Evolutionary conservation across 768 basidiomycete species (phyloP).

Genomic region (Heimioporus sp.): DNA sequence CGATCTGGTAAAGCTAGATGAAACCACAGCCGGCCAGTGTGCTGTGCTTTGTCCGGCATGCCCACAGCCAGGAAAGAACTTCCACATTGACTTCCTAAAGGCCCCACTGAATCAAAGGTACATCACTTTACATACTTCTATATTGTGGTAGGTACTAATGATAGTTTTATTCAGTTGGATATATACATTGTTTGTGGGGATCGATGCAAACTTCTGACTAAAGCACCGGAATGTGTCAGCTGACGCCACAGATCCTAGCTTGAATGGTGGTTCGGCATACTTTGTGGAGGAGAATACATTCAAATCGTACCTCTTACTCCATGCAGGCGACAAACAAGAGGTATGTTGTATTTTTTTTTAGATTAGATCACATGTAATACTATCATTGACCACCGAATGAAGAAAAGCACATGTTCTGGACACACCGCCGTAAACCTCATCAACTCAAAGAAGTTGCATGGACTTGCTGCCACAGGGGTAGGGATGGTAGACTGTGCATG

Average conservation of each 20-base stretch:
- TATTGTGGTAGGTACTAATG: neutral
- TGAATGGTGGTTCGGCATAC: constrained; percentile 22
- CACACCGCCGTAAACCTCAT: neutral
- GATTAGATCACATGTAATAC: too few relatives aligned
- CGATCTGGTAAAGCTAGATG: neutral
- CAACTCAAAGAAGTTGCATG: neutral
- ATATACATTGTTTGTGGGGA: constrained; percentile 22
- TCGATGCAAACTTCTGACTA: constrained; percentile 31
- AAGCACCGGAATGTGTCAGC: constrained; percentile 17
- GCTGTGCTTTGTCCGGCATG: neutral
- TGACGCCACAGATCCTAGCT: constrained; percentile 17
- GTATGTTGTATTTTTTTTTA: too few relatives aligned
- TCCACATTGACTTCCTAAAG: neutral
- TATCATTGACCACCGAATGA: neutral
- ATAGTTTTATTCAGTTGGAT: constrained; percentile 7
- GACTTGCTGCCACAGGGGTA: neutral
- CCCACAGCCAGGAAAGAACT: neutral
- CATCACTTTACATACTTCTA: neutral
- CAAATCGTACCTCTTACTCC: constrained; percentile 9
- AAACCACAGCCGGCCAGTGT: neutral
- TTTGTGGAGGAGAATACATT: constrained; percentile 25
- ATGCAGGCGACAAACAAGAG: constrained; percentile 10
- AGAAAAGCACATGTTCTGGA: neutral
- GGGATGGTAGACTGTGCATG: neutral
- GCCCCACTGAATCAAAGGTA: neutral